Conservation (phyloP, 805 yeast genomes). For the Suhomyces vadensis region DNA sequence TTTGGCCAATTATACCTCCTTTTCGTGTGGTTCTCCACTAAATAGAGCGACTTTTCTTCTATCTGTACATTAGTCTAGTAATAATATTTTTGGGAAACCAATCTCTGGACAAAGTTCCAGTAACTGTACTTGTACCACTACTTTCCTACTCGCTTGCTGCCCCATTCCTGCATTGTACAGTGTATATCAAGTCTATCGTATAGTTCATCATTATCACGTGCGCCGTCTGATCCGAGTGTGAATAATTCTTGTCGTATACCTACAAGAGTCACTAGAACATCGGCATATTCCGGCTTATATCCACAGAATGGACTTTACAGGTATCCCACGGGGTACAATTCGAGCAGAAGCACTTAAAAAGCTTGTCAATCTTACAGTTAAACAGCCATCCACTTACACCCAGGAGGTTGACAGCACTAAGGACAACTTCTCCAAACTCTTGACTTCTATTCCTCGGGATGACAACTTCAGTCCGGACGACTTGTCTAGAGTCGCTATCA, state of each 20-base stretch:
- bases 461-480: constrained; percentile 12
- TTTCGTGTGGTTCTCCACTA: too few species aligned
- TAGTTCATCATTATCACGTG: too few species aligned
- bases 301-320: constrained; percentile 44
- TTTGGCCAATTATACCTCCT: too few species aligned
- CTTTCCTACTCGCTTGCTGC: too few species aligned
- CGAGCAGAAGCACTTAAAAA: constrained; percentile 39
- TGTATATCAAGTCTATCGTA: too few species aligned
- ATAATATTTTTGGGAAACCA: not conserved
- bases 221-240: too few species aligned
- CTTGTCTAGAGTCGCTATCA: constrained; percentile 41
- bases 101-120: too few species aligned
- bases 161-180: too few species aligned
- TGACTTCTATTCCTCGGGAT: constrained; percentile 11
- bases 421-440: constrained; percentile 25
- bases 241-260: too few species aligned
- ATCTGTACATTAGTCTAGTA: constrained; percentile 6
- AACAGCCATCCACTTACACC: constrained; percentile 17
- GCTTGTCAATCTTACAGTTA: constrained; percentile 34
- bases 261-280: not conserved
- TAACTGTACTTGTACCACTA: too few species aligned
- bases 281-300: too few species aligned
- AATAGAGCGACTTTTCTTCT: not conserved
- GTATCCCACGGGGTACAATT: constrained; percentile 40
- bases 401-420: constrained; percentile 5